Conservation (phyloP, 2,329 filamentous ascomycete genomes). For the Pseudogymnoascus sp. region DNA sequence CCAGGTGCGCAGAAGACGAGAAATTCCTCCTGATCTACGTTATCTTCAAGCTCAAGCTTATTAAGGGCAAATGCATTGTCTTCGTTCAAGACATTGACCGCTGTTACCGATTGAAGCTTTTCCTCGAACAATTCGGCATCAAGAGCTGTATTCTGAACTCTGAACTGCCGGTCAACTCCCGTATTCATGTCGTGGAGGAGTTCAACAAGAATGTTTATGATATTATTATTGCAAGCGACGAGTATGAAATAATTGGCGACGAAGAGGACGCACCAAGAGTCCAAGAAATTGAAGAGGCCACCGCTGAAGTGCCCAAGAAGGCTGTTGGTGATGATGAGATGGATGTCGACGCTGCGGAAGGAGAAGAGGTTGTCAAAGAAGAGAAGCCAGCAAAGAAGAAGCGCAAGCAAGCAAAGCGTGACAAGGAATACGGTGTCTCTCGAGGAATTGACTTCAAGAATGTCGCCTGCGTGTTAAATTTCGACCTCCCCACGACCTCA, state of each 20-base stretch:
- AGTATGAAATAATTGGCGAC: conserved; percentile 72
- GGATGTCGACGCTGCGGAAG: conserved; percentile 32
- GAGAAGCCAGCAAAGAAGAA: conserved; percentile 49
- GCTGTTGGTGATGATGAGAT: conserved; percentile 15
- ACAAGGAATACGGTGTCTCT: conserved; percentile 91
- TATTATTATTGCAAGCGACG: conserved; percentile 93
- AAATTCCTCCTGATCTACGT: conserved; percentile 91
- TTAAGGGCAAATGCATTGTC: conserved; percentile 84
- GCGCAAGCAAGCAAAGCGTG: conserved; percentile 54
- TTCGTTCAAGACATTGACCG: conserved; percentile 82
- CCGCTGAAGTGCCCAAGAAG: conserved; percentile 24
- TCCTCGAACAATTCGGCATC: conserved; percentile 94
- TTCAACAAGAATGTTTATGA: conserved; percentile 97
- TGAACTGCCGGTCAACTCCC: conserved; percentile 84
- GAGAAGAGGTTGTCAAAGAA: conserved; percentile 20
- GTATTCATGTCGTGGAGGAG: conserved; percentile 90
- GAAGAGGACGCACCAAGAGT: conserved; percentile 35
- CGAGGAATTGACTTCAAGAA: conserved; percentile 96
- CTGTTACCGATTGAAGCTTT: conserved; percentile 88
- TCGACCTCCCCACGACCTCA: conserved; percentile 80
- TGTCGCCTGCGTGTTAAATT: conserved; percentile 90
- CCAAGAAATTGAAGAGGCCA: conserved; percentile 29
- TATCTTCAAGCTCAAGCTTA: conserved; percentile 87
- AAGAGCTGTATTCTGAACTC: conserved; percentile 90
- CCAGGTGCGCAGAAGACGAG: conserved; percentile 83